Evolutionary conservation across 2,329 filamentous ascomycete genomes (phyloP).

Genomic region (Calonectria honghensis): DNA sequence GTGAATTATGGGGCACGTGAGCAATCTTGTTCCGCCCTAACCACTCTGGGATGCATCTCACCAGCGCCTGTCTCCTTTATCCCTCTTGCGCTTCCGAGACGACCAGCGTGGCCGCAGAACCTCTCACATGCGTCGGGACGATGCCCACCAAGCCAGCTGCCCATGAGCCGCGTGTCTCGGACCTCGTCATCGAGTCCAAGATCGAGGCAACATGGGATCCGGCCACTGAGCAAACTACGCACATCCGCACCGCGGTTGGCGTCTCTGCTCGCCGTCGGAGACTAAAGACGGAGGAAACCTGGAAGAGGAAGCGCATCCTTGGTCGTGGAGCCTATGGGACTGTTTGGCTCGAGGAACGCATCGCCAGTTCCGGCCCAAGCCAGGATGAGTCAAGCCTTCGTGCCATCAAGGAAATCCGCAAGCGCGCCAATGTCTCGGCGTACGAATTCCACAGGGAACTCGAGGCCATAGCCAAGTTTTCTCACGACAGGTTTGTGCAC

Average conservation of each 20-base stretch:
- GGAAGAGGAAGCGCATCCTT: slow-evolving; percentile 21
- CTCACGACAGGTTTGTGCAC: slow-evolving; percentile 22
- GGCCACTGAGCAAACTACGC: slow-evolving; percentile 13
- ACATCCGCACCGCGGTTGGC: slow-evolving; percentile 17
- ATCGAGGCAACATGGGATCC: slow-evolving; percentile 26
- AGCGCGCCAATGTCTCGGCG: slow-evolving; percentile 6
- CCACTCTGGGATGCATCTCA: neutral
- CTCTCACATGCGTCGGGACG: neutral
- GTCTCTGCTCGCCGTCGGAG: slow-evolving; percentile 11
- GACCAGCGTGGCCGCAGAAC: neutral
- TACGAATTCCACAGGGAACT: slow-evolving; percentile 26
- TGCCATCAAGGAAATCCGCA: slow-evolving; percentile 31
- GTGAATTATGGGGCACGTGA: neutral
- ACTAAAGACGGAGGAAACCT: slow-evolving; percentile 19
- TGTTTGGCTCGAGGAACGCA: slow-evolving; percentile 20
- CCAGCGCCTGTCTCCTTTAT: neutral
- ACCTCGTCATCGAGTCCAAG: slow-evolving; percentile 27
- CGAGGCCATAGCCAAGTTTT: slow-evolving; percentile 34
- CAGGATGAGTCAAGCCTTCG: slow-evolving; percentile 4
- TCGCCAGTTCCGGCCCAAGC: slow-evolving; percentile 2
- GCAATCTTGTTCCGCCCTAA: neutral
- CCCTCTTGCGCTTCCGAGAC: neutral
- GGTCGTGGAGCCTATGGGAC: slow-evolving; percentile 5
- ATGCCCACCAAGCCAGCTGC: neutral
- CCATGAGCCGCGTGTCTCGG: slow-evolving; percentile 2